These are phyloP conservation scores for Aspergillus nomiae DNA, from an alignment of 2,329 filamentous ascomycete genomes.

Conservation along the genomic window DNA sequence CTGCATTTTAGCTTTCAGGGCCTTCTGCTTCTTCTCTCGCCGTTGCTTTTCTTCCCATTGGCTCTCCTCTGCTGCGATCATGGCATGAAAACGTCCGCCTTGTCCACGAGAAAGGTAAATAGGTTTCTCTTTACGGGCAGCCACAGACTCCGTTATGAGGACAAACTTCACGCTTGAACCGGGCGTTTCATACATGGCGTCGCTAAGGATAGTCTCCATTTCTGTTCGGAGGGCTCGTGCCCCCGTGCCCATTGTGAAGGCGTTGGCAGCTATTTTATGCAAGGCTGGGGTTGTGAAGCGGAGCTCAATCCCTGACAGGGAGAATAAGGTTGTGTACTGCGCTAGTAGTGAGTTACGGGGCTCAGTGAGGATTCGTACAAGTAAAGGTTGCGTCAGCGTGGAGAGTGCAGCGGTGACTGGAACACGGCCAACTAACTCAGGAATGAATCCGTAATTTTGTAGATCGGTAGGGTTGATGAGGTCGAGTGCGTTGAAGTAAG, in stretches of 20 bases:
- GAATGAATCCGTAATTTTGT: slow-evolving; percentile 87
- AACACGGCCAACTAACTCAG: slow-evolving; percentile 92
- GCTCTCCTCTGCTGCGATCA: slow-evolving; percentile 54
- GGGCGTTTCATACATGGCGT: slow-evolving; percentile 80
- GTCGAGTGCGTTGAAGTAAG: slow-evolving; percentile 64
- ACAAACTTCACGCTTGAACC: slow-evolving; percentile 68
- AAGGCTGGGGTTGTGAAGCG: slow-evolving; percentile 81
- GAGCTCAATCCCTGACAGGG: slow-evolving; percentile 74
- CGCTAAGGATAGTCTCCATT: slow-evolving; percentile 75
- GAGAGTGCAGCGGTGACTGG: slow-evolving; percentile 87
- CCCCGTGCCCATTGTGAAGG: slow-evolving; percentile 71
- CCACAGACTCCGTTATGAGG: slow-evolving; percentile 70
- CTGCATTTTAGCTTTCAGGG: slow-evolving; percentile 22
- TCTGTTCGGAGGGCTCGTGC: slow-evolving; percentile 77
- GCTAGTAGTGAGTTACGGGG: slow-evolving; percentile 84
- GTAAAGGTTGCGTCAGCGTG: slow-evolving; percentile 66
- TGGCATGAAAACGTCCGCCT: slow-evolving; percentile 52
- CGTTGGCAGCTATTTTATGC: slow-evolving; percentile 76
- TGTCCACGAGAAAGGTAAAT: slow-evolving; percentile 56
- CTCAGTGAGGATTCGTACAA: slow-evolving; percentile 88
- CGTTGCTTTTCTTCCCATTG: slow-evolving; percentile 49
- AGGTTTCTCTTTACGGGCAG: slow-evolving; percentile 60
- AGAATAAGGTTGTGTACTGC: slow-evolving; percentile 87
- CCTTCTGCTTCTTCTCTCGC: slow-evolving; percentile 34
- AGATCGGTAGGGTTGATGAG: slow-evolving; percentile 74